Base-by-base conservation (phyloP, 2,329 filamentous ascomycete genomes). In the Penicillium sp. region DNA sequence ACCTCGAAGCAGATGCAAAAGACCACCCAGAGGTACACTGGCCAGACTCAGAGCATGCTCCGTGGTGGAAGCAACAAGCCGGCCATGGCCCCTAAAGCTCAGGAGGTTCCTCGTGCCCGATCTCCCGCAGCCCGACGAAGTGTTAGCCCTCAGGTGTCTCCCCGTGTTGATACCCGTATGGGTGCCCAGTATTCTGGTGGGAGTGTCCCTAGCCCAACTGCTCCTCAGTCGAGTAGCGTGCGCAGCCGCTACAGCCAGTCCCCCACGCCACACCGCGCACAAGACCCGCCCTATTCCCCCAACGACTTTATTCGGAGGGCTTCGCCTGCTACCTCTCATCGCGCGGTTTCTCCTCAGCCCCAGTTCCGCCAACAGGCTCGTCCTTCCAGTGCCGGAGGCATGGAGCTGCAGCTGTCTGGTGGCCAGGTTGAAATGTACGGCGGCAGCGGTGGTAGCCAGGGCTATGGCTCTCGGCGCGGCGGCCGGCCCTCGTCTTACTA, bases 1-100 rank as follows among this genome's bases (percentile, higher is more conserved):
- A 98, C 95, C 0, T 88, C 89, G 3, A 88, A 87, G 55, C 89
- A 93, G 42, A 98, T 98, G 95, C 89, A 95, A 65, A 88, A 95
- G 69, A 89, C 91, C 3, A 93, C 90, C 0, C 87, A 95, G 61
- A 90, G 90, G 69, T 96, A 92, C 63, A 83, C 87, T 20, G 82
- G 84, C 40, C 88, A 96, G 69, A 89, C 88, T 2, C 82, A 89
- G 38, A 89, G 80, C 63, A 85, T 96, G 75, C 93, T 95, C 25
- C 59, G 66, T 8, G 62, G 71, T 40, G 63, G 66, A 48, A 68
- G 64, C 41, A 68, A 66, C 48, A 74, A 72, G 33, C 78, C 84
- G 23, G 78, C 83, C 10, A 78, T 83, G 3, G 72, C 75, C 54
- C 81, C 61, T n/a, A 61, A 57, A 41, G 44, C 66, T 40, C 55